Evolutionary conservation across 2,329 filamentous ascomycete genomes (phyloP), one percentile per base, ranked within the genome.

Genomic region (Alternaria solani): DNA sequence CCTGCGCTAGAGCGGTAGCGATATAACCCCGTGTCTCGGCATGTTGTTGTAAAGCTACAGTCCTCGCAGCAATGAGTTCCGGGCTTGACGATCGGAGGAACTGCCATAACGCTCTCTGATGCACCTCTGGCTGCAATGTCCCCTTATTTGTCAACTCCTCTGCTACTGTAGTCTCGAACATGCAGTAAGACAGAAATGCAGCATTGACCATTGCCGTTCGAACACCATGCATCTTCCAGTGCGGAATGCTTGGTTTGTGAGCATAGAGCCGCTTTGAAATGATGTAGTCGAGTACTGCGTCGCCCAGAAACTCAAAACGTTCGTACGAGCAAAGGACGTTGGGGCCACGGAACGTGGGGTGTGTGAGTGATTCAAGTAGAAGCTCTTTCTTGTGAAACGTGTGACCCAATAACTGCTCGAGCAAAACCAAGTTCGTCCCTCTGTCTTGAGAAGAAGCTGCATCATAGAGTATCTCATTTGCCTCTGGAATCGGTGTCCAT

Each of bases 261-360:
- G 80, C 70, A 75, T 87, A 91, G 6, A 94, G 79, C n/a, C 80
- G 82, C 0, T 80, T 81, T 7, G 92, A 88, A 49, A 97, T 81
- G 56, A 97, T 81, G 67, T 88, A 86, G 77, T 98, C 94, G 0
- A 98, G 86, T 2, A 97, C 82, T 0, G 93, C 87, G 68, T 98
- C 94, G 1, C 94, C 94, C 0, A 97, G 81, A 70, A 95, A 97
- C 72, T 97, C 94, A 1, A 97, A 85, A 0, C 93, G 87, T 66
- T 97, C 91, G 69, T 89, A 88, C 0, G 84, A 86, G 36, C 79
- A 76, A 5, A 84, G 81, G 16, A 80, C 77, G 30, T 81, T 64
- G 1, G 68, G 67, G 1, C 73, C 74, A 0, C 41, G 81, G 51
- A 82, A 84, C 0, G 91, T 94, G 0, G 87, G 82, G 72, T 97